Evolutionary conservation across 2,329 filamentous ascomycete genomes (phyloP), one percentile per base, ranked within the genome.

Genomic region (Fusarium foetens): DNA sequence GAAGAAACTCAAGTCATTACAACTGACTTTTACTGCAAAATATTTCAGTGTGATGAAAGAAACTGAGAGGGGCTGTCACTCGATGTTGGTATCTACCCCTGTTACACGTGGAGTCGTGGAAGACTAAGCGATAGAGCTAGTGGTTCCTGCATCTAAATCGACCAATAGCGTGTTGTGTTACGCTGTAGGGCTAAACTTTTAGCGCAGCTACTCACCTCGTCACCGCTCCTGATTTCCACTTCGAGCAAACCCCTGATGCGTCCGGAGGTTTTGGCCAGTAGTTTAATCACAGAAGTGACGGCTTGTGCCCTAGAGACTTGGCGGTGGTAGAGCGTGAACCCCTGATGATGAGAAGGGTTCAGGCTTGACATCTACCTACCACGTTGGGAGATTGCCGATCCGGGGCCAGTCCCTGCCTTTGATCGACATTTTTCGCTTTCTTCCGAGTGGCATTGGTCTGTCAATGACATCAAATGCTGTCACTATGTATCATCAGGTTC

Each of bases 381-480:
- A 62, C 45, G 49, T 65, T 57, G 53, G 60, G 70, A 59, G 46
- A 75, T 43, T 54, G 70, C 72, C 68, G 73, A 75, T 74, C 73
- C 29, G 64, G 73, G 70, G 54, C 10, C n/a, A 51, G 38, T 51
- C 60, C 59, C 55, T 53, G 60, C 25, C n/a, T 17, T 51, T 65
- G 57, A 66, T 63, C 65, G 68, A 43, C 64, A 62, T 25, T 38
- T 36, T 48, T 71, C 54, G 70, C 70, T 55, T 69, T 61, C 52
- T 72, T 72, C 70, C 65, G 69, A 66, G 57, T 51, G 49, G n/a
- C 16, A 23, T 64, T 60, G 46, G 43, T 36, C 23, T 62, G 35
- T 14, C 49, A 25, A 25, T 60, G 48, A 43, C 55, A 67, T 68
- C 54, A 62, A 48, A 68, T 60, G 31, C 27, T 38, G 16, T 38